Conservation (phyloP, 2,329 filamentous ascomycete genomes). For the Chaetomium sp. region DNA sequence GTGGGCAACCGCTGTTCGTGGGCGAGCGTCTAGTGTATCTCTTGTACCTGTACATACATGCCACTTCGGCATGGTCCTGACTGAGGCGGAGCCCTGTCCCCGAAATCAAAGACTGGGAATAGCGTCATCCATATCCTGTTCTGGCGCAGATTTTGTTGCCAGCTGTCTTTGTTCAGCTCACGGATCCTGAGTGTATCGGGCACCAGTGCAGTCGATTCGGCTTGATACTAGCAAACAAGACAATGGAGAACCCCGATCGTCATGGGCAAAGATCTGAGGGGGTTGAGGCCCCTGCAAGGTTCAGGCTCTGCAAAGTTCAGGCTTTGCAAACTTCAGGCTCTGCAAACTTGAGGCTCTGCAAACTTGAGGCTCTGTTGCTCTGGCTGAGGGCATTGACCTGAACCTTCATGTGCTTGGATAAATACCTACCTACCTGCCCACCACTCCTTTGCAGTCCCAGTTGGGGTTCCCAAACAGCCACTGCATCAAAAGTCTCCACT, state of each 20-base stretch:
- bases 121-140: neutral
- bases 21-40: neutral
- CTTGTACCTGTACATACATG: neutral
- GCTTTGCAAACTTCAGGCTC: too few species aligned
- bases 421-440: too few species aligned
- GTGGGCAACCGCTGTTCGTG: too few species aligned
- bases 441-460: neutral
- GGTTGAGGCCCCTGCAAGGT: too few species aligned
- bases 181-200: neutral
- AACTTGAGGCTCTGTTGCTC: neutral
- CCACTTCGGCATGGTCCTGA: neutral
- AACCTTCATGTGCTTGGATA: neutral
- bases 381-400: neutral
- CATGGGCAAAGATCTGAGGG: neutral
- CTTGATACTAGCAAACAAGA: neutral
- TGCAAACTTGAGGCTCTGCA: neutral
- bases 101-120: neutral
- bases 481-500: neutral
- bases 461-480: neutral
- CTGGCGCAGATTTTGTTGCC: neutral
- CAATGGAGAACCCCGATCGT: neutral
- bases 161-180: neutral
- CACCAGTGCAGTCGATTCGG: neutral
- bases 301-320: too few species aligned
- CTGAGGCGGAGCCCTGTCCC: neutral